Evolutionary conservation across 2,329 filamentous ascomycete species (phyloP).

Genomic region (Cladosporium oxysporum): DNA sequence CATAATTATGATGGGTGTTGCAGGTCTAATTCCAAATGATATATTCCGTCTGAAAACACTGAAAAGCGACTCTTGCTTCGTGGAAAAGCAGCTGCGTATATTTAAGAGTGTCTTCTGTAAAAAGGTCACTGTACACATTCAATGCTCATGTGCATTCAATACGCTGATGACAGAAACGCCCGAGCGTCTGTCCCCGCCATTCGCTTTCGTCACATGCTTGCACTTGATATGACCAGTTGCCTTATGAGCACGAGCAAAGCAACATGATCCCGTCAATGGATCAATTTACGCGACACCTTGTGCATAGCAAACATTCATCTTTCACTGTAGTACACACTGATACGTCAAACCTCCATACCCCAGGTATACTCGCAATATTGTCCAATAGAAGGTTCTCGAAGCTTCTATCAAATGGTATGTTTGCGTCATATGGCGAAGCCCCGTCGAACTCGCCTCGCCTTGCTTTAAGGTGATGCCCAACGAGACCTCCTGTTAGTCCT

Average conservation of each 20-base stretch:
- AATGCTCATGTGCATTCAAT: background rate
- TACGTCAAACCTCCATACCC: background rate
- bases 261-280: background rate
- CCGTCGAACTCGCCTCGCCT: slow-evolving; percentile 12
- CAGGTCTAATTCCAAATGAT: background rate
- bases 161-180: background rate
- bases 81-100: background rate
- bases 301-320: too few relatives aligned
- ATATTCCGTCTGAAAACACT: background rate
- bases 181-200: background rate
- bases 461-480: slow-evolving; percentile 18
- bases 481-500: background rate
- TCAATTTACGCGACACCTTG: background rate
- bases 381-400: slow-evolving; percentile 11
- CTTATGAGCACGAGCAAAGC: background rate
- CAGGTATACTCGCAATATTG: background rate
- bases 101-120: background rate
- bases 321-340: background rate
- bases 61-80: background rate
- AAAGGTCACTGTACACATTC: background rate
- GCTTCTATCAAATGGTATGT: slow-evolving; percentile 6
- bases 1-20: background rate
- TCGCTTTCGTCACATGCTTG: slow-evolving; percentile 3
- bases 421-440: slow-evolving; percentile 15
- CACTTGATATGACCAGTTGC: background rate